A percentile compares a stretch with the other conserved stretches of the same genome.
Evolutionary conservation across 2,329 filamentous ascomycete genomes (phyloP).

Genomic region (Fusarium devonianum): DNA sequence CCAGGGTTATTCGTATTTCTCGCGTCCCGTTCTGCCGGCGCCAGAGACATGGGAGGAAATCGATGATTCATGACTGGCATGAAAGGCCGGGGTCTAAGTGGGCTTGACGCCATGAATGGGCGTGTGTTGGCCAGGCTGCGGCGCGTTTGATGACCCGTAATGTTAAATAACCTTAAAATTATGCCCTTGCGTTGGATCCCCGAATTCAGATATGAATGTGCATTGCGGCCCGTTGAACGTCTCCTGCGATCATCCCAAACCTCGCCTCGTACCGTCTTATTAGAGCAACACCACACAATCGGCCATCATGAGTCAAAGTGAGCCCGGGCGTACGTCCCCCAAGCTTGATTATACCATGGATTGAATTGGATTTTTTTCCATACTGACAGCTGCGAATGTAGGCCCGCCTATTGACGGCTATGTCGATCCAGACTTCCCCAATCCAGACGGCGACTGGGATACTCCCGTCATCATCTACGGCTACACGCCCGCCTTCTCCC

Average conservation of each 20-base stretch:
- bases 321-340: conserved; percentile 16
- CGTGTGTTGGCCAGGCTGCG: background rate
- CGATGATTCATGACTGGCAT: conserved; percentile 37
- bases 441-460: conserved; percentile 54
- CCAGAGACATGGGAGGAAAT: background rate
- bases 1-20: conserved; percentile 1
- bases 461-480: conserved; percentile 60
- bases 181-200: conserved; percentile 9
- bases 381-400: conserved; percentile 1
- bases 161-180: conserved; percentile 22
- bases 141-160: no score
- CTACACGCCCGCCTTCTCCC: conserved; percentile 55
- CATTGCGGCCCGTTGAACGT: background rate
- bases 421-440: conserved; percentile 60
- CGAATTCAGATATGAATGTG: conserved; percentile 9
- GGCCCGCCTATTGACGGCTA: conserved; percentile 46
- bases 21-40: conserved; percentile 1
- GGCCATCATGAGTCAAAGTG: conserved; percentile 24
- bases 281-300: background rate
- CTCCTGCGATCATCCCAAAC: background rate
- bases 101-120: conserved; percentile 2
- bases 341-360: background rate
- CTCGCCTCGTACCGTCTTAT: no score
- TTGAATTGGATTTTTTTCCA: no score
- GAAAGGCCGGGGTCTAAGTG: conserved; percentile 1